These are phyloP conservation scores for Moesziomyces sp. DNA, from an alignment of 1,284 basidiomycete species.

Conservation along the genomic window DNA sequence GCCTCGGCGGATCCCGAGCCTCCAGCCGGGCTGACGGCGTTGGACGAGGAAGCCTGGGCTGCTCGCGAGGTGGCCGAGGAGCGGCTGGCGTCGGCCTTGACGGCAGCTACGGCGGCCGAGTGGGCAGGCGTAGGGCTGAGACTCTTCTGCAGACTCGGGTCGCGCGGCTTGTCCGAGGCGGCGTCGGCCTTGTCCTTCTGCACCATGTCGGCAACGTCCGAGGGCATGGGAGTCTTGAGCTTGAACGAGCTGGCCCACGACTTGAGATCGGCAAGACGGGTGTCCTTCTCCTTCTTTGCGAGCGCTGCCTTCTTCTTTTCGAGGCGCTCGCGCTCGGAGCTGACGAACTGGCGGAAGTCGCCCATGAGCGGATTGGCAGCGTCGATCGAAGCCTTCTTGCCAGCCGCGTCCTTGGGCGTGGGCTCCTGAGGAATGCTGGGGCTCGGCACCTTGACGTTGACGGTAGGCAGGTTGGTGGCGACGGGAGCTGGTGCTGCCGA, in stretches of 20 bases:
- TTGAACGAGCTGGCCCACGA: slow-evolving; percentile 94
- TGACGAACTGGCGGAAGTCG: slow-evolving; percentile 65
- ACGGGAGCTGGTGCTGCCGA: slow-evolving; percentile 16
- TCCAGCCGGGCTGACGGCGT: slow-evolving; percentile 31
- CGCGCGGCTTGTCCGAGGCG: slow-evolving; percentile 56
- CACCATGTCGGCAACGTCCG: slow-evolving; percentile 83
- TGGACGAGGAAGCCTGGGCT: slow-evolving; percentile 23
- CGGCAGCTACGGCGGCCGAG: slow-evolving; percentile 11
- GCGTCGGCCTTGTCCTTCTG: slow-evolving; percentile 53
- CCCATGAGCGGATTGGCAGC: slow-evolving; percentile 54
- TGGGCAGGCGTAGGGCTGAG: slow-evolving; percentile 52
- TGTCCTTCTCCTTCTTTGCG: slow-evolving; percentile 92
- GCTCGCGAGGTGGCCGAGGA: slow-evolving; percentile 27
- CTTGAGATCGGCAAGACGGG: slow-evolving; percentile 87
- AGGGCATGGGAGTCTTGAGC: slow-evolving; percentile 92
- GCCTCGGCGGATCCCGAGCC: slow-evolving; percentile 25
- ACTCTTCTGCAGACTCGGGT: slow-evolving; percentile 58
- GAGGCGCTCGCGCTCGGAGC: slow-evolving; percentile 61
- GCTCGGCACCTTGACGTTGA: slow-evolving; percentile 49
- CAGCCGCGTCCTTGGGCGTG: slow-evolving; percentile 11
- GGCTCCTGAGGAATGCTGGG: slow-evolving; percentile 41
- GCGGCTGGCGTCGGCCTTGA: slow-evolving; percentile 32
- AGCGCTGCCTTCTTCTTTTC: slow-evolving; percentile 89
- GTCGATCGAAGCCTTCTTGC: slow-evolving; percentile 32
- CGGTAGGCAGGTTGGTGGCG: slow-evolving; percentile 21